Base-by-base conservation (phyloP, 2,329 filamentous ascomycete genomes). In the Davidsoniella australis region DNA sequence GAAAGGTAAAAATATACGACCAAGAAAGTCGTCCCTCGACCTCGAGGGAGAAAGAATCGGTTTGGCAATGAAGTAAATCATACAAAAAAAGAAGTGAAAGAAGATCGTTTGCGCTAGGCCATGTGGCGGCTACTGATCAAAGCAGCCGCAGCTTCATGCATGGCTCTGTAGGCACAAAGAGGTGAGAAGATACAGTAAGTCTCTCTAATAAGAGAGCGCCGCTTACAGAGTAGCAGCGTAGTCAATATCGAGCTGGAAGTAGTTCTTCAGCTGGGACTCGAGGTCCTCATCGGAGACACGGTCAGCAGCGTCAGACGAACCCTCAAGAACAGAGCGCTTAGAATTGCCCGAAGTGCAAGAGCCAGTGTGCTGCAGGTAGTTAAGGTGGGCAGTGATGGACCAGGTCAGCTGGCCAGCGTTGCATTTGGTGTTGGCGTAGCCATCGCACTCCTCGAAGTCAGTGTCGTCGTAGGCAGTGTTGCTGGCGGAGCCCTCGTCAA, bases 391-490 rank as follows among this genome's bases (percentile, higher is more conserved):
- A 4, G 57, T 47, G 33, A 66, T 53, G 53, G 74, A 62, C 38
- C 75, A 57, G 1, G 67, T 68, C 2, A 59, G 51, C 0, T 67
- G 68, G 33, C 67, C 67, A n/a, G 57, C 73, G 56, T 76, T 77
- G 62, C 75, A 77, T 36, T 51, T 40, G 9, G 61, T 57, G 58
- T 68, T 75, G 20, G 62, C 61, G 51, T 62, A 65, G 53, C 75
- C 75, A 12, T 59, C 51, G 63, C 73, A 78, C 20, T 70, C 61
- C 45, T 62, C 56, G 55, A 77, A 57, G 45, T 71, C 64, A 45
- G 54, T 57, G 14, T 59, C 55, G 10, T 56, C 53, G 56, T 70
- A 70, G 53, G 62, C 55, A 38, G 60, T 55, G 5, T 61, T 63
- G 47, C 53, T 57, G 16, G 60, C 54, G 2, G 47, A 47, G 14